Evolutionary conservation across 2,329 filamentous ascomycete genomes (phyloP), one percentile per base, ranked within the genome.

Genomic region (Keithomyces neogunnii): DNA sequence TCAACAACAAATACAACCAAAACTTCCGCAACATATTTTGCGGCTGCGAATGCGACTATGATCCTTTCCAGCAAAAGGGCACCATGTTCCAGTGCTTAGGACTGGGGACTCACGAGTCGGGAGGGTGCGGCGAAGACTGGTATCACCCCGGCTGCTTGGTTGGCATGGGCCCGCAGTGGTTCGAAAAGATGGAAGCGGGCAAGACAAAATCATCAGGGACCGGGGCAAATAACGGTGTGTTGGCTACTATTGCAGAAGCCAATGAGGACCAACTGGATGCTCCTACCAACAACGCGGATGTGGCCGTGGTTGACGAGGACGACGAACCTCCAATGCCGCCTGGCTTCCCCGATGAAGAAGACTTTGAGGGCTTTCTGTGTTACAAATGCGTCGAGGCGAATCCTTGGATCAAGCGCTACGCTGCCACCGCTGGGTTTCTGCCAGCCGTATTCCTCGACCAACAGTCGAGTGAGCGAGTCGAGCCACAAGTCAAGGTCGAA

Each of bases 71-170:
- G 64, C 90, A 99, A 66, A 95, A 92, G 60, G 92, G 92, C 0
- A 97, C 91, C 39, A 99, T 99, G 93, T 99, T 95, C 60, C 93
- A 99, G 67, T 99, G 93, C 64, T 68, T 97, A 2, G 92, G 92
- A 0, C 73, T 97, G 1, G 90, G 89, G 1, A 86, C 82, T 0
- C 76, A 80, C 10, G 86, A 92, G 58, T 84, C 85, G 1, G 91
- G 91, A 13, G 92, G 91, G 4, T 97, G 92, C 68, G 92, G 92
- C 10, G 92, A 97, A 70, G 92, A 97, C 64, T 97, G 92, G 92
- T 97, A 89, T 78, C 92, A 97, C 70, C 89, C 92, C 0, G 90
- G 93, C 55, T 97, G 92, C 64, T 73, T 97, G 6, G 82, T 96
- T 47, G 91, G 91, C 5, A 71, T 95, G 59, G 83, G 85, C 1